A percentile compares a stretch with the other conserved stretches of the same genome.
phyloP scores from a whole-genome alignment of 1,284 basidiomycete species.

The Sphaerobolus stellatus region DNA sequence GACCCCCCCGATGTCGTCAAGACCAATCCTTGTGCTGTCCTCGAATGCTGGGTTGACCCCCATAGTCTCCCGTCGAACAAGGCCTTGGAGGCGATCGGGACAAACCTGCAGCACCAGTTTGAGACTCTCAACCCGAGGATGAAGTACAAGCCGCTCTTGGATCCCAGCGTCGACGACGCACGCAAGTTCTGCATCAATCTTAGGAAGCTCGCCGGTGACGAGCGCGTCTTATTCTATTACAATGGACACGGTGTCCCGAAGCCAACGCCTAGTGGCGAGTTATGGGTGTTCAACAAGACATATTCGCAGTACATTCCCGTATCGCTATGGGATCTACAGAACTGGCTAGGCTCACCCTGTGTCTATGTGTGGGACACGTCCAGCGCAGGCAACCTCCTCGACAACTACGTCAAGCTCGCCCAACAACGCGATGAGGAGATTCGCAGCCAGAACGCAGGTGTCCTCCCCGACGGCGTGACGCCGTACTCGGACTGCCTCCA shows the following conservation, averaged over 20 bases:
- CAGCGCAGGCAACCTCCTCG: constrained; percentile 89
- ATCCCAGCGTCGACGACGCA: constrained; percentile 94
- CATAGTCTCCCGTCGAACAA: constrained; percentile 85
- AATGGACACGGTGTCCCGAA: constrained; percentile 98
- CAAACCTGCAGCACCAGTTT: constrained; percentile 94
- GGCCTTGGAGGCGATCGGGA: constrained; percentile 86
- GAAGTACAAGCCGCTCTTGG: constrained; percentile 88
- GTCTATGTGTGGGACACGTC: constrained; percentile 99
- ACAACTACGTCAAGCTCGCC: constrained; percentile 89
- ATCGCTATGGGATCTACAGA: constrained; percentile 89
- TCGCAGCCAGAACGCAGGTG: constrained; percentile 54
- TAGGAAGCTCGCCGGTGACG: constrained; percentile 88
- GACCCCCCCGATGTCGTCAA: constrained; percentile 98
- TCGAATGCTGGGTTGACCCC: constrained; percentile 98
- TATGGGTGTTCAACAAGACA: constrained; percentile 98
- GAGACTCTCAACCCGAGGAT: constrained; percentile 92
- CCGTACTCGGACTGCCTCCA: constrained; percentile 92
- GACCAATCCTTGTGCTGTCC: constrained; percentile 91
- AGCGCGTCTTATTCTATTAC: constrained; percentile 96
- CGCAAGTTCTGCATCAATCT: constrained; percentile 86
- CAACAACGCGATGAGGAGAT: constrained; percentile 83
- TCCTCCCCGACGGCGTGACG: constrained; percentile 56
- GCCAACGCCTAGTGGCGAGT: constrained; percentile 93
- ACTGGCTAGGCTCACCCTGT: constrained; percentile 90
- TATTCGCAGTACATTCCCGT: constrained; percentile 99